A percentile compares a stretch with the other conserved stretches of the same genome.
phyloP scores from a whole-genome alignment of 1,139 yeast species.

The Diutina mesorugosa region DNA sequence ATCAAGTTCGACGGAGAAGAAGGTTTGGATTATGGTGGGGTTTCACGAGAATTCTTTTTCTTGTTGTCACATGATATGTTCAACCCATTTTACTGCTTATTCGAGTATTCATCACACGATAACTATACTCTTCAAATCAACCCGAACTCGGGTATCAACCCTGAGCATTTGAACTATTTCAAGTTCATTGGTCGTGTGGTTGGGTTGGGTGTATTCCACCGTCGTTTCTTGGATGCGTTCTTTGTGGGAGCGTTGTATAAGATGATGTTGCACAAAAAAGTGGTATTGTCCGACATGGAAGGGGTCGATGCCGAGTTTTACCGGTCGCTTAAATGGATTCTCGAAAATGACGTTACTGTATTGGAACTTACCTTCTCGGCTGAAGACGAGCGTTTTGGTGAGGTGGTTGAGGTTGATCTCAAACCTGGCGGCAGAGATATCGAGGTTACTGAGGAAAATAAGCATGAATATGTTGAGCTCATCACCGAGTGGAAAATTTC shows the following conservation, averaged over 20 bases:
- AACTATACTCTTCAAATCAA: constrained; percentile 94
- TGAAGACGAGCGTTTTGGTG: constrained; percentile 95
- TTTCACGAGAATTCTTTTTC: constrained; percentile 94
- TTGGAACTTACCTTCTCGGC: constrained; percentile 86
- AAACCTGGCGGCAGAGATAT: constrained; percentile 80
- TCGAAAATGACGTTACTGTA: constrained; percentile 84
- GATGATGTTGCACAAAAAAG: constrained; percentile 94
- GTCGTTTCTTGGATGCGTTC: constrained; percentile 95
- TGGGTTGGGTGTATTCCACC: constrained; percentile 95
- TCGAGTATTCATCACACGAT: constrained; percentile 96
- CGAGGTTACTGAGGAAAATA: constrained; percentile 88
- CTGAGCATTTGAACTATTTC: constrained; percentile 95
- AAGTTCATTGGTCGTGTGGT: constrained; percentile 97
- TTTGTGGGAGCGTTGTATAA: constrained; percentile 96
- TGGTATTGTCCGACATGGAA: constrained; percentile 93
- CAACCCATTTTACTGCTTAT: constrained; percentile 92
- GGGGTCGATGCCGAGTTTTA: constrained; percentile 97
- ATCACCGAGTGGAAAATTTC: constrained; percentile 94
- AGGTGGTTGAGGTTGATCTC: constrained; percentile 78
- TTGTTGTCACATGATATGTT: constrained; percentile 96
- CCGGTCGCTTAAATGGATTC: constrained; percentile 88
- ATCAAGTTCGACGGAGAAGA: constrained; percentile 98
- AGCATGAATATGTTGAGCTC: constrained; percentile 88
- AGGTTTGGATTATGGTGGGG: constrained; percentile 99
- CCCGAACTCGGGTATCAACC: constrained; percentile 96